Percentiles rank a stretch among this genome's conserved stretches.
Evolutionary conservation across 1,139 yeast species (phyloP).

Genomic region (Arxiozyma slooffiae): DNA sequence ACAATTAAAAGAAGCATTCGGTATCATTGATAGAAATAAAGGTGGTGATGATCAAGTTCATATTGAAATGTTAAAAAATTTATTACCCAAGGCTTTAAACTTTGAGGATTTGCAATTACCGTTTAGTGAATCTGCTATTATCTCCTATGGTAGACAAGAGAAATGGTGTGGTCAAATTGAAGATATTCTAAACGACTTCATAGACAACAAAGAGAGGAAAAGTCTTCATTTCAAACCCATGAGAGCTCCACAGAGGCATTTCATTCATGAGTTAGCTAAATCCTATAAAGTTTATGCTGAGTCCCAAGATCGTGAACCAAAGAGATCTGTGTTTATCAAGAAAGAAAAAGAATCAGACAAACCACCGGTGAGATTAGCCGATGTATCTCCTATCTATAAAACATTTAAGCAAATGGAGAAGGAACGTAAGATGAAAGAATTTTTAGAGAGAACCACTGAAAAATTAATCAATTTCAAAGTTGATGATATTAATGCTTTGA

Average conservation of each 20-base stretch:
- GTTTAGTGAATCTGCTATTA: conserved; percentile 39
- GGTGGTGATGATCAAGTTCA: conserved; percentile 7
- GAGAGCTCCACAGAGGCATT: conserved; percentile 57
- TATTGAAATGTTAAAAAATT: conserved; percentile 10
- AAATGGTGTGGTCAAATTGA: conserved; percentile 63
- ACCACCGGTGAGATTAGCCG: conserved; percentile 28
- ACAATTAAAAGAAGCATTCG: conserved; percentile 55
- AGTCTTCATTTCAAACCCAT: conserved; percentile 61
- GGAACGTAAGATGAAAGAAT: conserved; percentile 30
- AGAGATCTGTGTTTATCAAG: conserved; percentile 58
- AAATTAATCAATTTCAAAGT: conserved; percentile 17
- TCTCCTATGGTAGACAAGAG: conserved; percentile 41
- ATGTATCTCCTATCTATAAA: conserved; percentile 28
- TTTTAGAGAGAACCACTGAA: conserved; percentile 19
- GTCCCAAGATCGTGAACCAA: conserved; percentile 76
- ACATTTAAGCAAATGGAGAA: conserved; percentile 29
- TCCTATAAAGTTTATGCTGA: conserved; percentile 53
- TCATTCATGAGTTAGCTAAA: conserved; percentile 59
- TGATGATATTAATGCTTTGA: conserved; percentile 10
- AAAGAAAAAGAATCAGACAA: conserved; percentile 32
- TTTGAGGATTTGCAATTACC: conserved; percentile 27
- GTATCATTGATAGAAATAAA: conserved; percentile 17
- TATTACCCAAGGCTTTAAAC: conserved; percentile 13
- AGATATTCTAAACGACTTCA: conserved; percentile 40
- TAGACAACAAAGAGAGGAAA: conserved; percentile 31